Evolutionary conservation across 495 filamentous ascomycete species (phyloP).

Genomic region (Astrothelium macrocarpum): DNA sequence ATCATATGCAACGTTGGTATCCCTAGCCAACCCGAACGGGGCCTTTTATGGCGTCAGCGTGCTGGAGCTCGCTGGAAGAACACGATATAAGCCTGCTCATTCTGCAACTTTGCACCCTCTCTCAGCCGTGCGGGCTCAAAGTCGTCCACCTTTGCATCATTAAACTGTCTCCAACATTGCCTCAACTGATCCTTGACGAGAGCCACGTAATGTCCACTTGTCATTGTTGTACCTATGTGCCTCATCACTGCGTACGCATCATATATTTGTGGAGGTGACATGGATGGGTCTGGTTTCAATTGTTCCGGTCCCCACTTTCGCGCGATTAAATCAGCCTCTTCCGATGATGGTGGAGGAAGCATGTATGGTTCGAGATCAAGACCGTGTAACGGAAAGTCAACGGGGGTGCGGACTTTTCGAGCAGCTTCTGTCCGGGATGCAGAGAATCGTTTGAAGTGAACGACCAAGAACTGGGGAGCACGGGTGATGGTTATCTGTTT

Average conservation of each 20-base stretch:
- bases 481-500: slow-evolving; percentile 67
- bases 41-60: neutral
- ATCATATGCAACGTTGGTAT: neutral
- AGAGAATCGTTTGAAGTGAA: slow-evolving; percentile 68
- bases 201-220: slow-evolving; percentile 62
- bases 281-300: slow-evolving; percentile 36
- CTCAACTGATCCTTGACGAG: slow-evolving; percentile 52
- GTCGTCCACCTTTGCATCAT: slow-evolving; percentile 51
- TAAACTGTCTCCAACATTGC: slow-evolving; percentile 55
- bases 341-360: slow-evolving; percentile 31
- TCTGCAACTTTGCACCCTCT: slow-evolving; percentile 42
- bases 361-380: slow-evolving; percentile 56
- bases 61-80: slow-evolving; percentile 39
- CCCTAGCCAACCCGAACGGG: neutral
- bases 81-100: slow-evolving; percentile 59
- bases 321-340: slow-evolving; percentile 20
- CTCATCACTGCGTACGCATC: slow-evolving; percentile 64
- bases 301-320: slow-evolving; percentile 5
- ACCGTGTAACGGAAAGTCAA: slow-evolving; percentile 57
- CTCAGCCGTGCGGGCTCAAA: slow-evolving; percentile 47
- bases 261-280: slow-evolving; percentile 56
- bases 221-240: slow-evolving; percentile 53
- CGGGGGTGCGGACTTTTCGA: slow-evolving; percentile 56
- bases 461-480: slow-evolving; percentile 59
- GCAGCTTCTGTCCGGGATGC: slow-evolving; percentile 46